Base-by-base conservation (phyloP, 768 basidiomycete species). In the Flagelloscypha sp. region DNA sequence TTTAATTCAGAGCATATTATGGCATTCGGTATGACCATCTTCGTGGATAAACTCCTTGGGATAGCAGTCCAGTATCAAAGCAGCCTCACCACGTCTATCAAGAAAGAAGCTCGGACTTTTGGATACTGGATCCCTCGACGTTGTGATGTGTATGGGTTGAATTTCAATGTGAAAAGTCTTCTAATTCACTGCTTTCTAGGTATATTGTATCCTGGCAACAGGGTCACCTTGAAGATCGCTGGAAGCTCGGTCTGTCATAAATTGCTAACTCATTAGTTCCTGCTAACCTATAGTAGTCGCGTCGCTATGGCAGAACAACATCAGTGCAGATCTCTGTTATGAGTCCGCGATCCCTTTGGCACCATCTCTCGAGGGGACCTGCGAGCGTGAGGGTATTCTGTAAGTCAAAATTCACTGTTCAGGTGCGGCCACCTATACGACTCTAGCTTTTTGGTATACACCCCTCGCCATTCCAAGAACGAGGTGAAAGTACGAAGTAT, bases 101-200 rank as follows among this genome's bases (percentile, higher is more conserved):
- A 76, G 51, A 87, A 82, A 53, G 84, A 87, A 48, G 74, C 79
- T 41, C 74, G 76, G 8, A 87, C 88, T 0, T 90, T 87, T 42
- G 87, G 88, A 1, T 84, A 76, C 49, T 90, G 84, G 85, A 84
- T 84, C 54, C 87, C 87, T n/a, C 70, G 86, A 11, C 67, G 85
- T 24, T 89, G 88, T 45, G 87, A 90, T 44, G 87, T 90, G 8
- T 90, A 89, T 43, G n/a, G n/a, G n/a, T n/a, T n/a, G n/a, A n/a
- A n/a, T n/a, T n/a, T n/a, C n/a, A n/a, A n/a, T n/a, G n/a, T n/a
- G n/a, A n/a, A n/a, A n/a, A n/a, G n/a, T n/a, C n/a, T n/a, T n/a
- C n/a, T n/a, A n/a, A n/a, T n/a, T n/a, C n/a, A n/a, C n/a, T n/a
- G n/a, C n/a, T n/a, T n/a, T n/a, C n/a, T n/a, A n/a, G n/a, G n/a